Evolutionary conservation across 2,329 filamentous ascomycete genomes (phyloP).

Genomic region (Aaosphaeria arxii): DNA sequence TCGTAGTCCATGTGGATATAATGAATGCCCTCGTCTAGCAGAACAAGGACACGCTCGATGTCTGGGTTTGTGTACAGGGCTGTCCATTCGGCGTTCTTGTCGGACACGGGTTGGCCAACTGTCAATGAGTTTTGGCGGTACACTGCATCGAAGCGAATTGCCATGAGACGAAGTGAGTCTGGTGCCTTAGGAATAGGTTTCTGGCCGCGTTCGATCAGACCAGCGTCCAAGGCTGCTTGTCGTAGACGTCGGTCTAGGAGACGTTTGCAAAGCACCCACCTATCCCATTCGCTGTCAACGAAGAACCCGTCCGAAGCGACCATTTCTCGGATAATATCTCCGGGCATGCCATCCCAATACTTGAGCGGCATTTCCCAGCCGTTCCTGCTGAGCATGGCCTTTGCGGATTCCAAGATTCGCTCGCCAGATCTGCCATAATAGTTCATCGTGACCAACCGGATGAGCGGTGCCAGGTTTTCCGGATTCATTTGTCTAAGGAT

Average conservation of each 20-base stretch:
- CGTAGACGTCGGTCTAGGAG: conserved; percentile 52
- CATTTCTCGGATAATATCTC: conserved; percentile 57
- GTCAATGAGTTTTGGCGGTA: conserved; percentile 47
- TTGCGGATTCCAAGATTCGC: conserved; percentile 55
- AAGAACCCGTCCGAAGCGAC: conserved; percentile 60
- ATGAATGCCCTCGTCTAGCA: conserved; percentile 59
- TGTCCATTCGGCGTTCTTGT: conserved; percentile 49
- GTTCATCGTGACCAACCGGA: conserved; percentile 53
- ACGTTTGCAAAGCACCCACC: conserved; percentile 55
- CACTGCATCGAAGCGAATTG: conserved; percentile 52
- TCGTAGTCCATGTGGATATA: conserved; percentile 60
- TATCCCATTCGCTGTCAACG: conserved; percentile 56
- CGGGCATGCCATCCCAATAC: conserved; percentile 57
- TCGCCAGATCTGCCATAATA: conserved; percentile 57
- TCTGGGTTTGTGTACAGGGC: conserved; percentile 53
- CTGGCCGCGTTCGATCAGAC: conserved; percentile 45
- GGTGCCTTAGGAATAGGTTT: conserved; percentile 46
- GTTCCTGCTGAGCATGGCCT: conserved; percentile 57
- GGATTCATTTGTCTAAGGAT: conserved; percentile 56
- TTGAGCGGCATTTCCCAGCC: conserved; percentile 55
- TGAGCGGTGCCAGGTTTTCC: conserved; percentile 47
- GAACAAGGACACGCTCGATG: conserved; percentile 53
- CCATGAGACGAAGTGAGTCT: conserved; percentile 47
- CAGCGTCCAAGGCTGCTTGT: conserved; percentile 46
- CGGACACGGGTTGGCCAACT: conserved; percentile 36